Base-by-base conservation (phyloP, 768 basidiomycete genomes). In the Leccinum imitatum region DNA sequence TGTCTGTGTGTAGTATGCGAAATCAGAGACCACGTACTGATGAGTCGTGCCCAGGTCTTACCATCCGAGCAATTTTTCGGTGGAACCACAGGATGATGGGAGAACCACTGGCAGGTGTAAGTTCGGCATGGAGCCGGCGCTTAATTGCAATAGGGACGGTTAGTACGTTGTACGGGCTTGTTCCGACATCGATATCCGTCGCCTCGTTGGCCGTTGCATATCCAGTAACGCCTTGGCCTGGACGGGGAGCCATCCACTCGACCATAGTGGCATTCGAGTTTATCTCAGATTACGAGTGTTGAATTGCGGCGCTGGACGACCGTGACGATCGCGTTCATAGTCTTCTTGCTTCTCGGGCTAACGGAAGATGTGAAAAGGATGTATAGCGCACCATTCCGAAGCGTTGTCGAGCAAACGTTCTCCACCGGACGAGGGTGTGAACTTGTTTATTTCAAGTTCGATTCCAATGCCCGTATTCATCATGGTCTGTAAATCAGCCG, bases 301-400 rank as follows among this genome's bases (percentile, higher is more conserved):
- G 57, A 68, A 35, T n/a, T 68, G 14, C 62, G 67, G 19, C 67
- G 67, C 15, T 67, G 67, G 67, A 64, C 65, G 15, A 52, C 31
- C 31, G 31, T 57, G 23, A 51, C 60, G 27, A 51, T 68, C 8
- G 47, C 59, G 4, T 66, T 59, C 17, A 23, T 64, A 3, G 15
- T 69, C 5, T 69, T 68, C 15, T 5, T 52, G n/a, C 21, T 69
- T 21, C 58, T 68, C 50, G 67, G 67, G 11, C 41, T 62, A 15
- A 66, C 65, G 1, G 27, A 53, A 2, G 67, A 69, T 5, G 37
- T 61, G 25, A 64, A 56, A 57, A 67, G 17, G 54, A 58, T 63
- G 56, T 68, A 61, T 30, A 17, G 47, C 27, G 37, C n/a, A 6
- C 47, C 57, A 11, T 39, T 65, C 53, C 62, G 35, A 53, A 30